These are phyloP conservation scores for Boechera retrofracta DNA, from an alignment of 345 rosid genomes.

Conservation along the genomic window DNA sequence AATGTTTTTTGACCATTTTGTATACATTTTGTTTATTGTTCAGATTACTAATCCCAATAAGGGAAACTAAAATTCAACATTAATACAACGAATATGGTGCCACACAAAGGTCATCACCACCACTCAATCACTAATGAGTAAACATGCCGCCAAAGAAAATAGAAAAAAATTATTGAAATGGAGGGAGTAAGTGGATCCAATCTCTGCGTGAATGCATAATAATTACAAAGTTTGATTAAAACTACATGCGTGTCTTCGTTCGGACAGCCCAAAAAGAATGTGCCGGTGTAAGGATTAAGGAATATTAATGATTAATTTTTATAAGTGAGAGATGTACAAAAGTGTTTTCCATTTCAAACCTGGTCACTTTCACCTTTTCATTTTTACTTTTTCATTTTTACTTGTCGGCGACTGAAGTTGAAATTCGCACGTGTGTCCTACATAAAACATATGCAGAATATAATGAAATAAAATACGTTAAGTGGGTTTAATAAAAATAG, in stretches of 20 bases:
- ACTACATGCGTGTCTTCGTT: constrained; percentile 40
- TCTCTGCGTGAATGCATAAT: constrained; percentile 25
- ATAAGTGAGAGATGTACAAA: too few species aligned
- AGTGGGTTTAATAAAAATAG: background rate
- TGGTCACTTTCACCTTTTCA: constrained; percentile 12
- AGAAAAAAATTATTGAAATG: background rate
- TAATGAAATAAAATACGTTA: background rate
- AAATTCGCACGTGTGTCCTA: constrained; percentile 20
- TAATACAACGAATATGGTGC: constrained; percentile 9
- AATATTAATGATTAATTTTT: constrained; percentile 7
- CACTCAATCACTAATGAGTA: constrained; percentile 27
- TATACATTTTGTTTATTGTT: background rate
- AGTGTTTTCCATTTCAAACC: constrained; percentile 15
- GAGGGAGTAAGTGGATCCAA: constrained; percentile 25
- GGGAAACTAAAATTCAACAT: constrained; percentile 21
- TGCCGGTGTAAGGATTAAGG: constrained; percentile 15
- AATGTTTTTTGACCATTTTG: constrained; percentile 17
- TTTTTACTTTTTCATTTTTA: constrained; percentile 24
- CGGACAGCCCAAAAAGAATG: constrained; percentile 18
- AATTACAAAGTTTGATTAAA: constrained; percentile 19
- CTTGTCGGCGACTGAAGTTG: background rate
- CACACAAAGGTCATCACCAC: constrained; percentile 27
- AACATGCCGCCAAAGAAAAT: constrained; percentile 36
- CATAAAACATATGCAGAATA: background rate
- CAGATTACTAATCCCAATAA: constrained; percentile 2